Conservation (phyloP, 177 flowering plant genomes). For the Vitis hybrid region DNA sequence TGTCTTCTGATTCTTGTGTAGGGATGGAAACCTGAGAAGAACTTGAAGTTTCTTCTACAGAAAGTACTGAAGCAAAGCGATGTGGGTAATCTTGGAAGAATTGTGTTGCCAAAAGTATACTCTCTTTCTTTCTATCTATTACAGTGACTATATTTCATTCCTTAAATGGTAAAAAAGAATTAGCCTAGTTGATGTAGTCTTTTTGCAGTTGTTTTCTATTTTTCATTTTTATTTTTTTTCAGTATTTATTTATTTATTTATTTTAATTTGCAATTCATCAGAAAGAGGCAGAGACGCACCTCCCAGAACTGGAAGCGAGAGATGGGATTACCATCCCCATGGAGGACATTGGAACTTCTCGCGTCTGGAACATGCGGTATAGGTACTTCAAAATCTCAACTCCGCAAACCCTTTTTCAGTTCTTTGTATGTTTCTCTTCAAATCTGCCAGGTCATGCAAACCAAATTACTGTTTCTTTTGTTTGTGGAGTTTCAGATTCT, state of each 20-base stretch:
- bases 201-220: neutral
- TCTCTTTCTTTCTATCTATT: neutral
- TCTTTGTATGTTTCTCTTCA: neutral
- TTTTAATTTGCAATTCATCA: conserved; percentile 15
- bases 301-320: conserved; percentile 88
- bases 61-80: conserved; percentile 99
- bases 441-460: neutral
- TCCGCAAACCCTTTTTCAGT: neutral
- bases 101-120: conserved; percentile 88
- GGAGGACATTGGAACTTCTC: conserved; percentile 97
- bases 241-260: neutral
- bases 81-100: conserved; percentile 95
- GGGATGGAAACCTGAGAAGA: conserved; percentile 90
- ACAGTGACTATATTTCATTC: neutral
- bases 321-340: conserved; percentile 89
- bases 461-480: conserved; percentile 6
- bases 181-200: neutral
- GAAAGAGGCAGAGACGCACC: conserved; percentile 98
- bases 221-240: neutral
- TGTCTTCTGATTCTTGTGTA: conserved; percentile 12
- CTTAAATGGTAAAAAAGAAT: neutral
- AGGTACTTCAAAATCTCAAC: conserved; percentile 43
- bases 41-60: conserved; percentile 84
- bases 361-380: conserved; percentile 98
- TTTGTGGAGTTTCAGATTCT: conserved; percentile 62